Evolutionary conservation across 768 basidiomycete species (phyloP).

Genomic region (Suillus cothurnatus): DNA sequence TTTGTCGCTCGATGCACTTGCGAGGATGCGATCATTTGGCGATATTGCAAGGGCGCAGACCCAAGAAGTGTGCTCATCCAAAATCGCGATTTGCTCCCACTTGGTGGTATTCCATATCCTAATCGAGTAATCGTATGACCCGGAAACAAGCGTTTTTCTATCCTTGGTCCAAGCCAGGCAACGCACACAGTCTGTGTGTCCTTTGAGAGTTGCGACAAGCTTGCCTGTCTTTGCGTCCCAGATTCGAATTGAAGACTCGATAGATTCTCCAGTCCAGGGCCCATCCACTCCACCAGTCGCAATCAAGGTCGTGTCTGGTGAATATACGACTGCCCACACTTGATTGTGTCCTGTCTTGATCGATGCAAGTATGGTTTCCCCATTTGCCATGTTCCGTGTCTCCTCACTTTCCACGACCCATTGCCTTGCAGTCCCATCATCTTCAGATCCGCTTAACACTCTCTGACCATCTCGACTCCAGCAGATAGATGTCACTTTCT

Average conservation of each 20-base stretch:
- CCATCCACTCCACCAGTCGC: too few species aligned
- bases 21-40: neutral
- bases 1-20: fast-evolving
- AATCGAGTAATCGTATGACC: neutral
- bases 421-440: neutral
- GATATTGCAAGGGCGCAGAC: neutral
- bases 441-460: neutral
- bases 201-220: neutral
- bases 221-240: neutral
- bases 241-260: too few species aligned
- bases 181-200: neutral
- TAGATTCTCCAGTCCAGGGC: fast-evolving
- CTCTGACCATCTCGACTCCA: neutral
- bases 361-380: neutral
- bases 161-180: neutral
- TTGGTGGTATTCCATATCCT: neutral
- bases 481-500: too few species aligned
- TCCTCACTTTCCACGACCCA: neutral
- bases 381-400: too few species aligned
- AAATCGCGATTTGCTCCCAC: neutral
- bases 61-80: neutral
- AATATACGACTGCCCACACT: too few species aligned
- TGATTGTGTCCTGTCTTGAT: too few species aligned
- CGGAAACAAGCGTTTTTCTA: neutral
- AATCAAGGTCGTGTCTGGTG: too few species aligned